phyloP scores from a whole-genome alignment of 495 filamentous ascomycete species.

The Penicillium tannophilum region DNA sequence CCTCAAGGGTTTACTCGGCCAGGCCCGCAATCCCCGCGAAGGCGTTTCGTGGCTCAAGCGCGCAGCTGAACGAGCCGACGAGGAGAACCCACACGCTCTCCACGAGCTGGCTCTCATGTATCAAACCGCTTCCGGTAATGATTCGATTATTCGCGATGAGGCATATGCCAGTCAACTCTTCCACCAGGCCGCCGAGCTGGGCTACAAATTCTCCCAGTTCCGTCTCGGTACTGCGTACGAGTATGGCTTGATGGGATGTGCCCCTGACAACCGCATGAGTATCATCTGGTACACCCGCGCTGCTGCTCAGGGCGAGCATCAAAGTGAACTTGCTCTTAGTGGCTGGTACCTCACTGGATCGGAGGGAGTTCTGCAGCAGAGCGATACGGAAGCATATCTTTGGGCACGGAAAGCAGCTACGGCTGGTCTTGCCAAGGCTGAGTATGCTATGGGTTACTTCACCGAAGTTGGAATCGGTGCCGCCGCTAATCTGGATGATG shows the following conservation, averaged over 20 bases:
- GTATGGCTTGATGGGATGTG: slow-evolving; percentile 81
- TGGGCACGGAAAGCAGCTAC: slow-evolving; percentile 94
- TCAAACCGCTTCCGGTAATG: slow-evolving; percentile 66
- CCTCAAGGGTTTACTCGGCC: slow-evolving; percentile 90
- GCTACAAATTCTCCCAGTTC: slow-evolving; percentile 95
- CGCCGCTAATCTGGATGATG: slow-evolving; percentile 83
- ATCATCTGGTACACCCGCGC: slow-evolving; percentile 94
- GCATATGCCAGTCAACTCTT: slow-evolving; percentile 77
- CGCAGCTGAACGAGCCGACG: slow-evolving; percentile 84
- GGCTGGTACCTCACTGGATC: slow-evolving; percentile 96
- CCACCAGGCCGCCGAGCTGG: slow-evolving; percentile 82
- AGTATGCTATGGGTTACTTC: slow-evolving; percentile 98
- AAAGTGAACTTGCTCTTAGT: slow-evolving; percentile 86
- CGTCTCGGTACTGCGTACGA: slow-evolving; percentile 85
- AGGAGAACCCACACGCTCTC: slow-evolving; percentile 90
- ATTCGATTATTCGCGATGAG: slow-evolving; percentile 77
- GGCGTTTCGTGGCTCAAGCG: slow-evolving; percentile 90
- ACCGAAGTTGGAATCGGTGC: slow-evolving; percentile 95
- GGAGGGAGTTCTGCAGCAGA: slow-evolving; percentile 85
- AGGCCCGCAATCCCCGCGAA: slow-evolving; percentile 79
- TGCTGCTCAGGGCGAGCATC: slow-evolving; percentile 91
- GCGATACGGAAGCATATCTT: slow-evolving; percentile 93
- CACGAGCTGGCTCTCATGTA: slow-evolving; percentile 91
- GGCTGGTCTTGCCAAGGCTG: slow-evolving; percentile 82
- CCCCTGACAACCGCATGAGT: slow-evolving; percentile 76